phyloP scores from a whole-genome alignment of 768 basidiomycete species.

The Macrolepiota albuminosa region DNA sequence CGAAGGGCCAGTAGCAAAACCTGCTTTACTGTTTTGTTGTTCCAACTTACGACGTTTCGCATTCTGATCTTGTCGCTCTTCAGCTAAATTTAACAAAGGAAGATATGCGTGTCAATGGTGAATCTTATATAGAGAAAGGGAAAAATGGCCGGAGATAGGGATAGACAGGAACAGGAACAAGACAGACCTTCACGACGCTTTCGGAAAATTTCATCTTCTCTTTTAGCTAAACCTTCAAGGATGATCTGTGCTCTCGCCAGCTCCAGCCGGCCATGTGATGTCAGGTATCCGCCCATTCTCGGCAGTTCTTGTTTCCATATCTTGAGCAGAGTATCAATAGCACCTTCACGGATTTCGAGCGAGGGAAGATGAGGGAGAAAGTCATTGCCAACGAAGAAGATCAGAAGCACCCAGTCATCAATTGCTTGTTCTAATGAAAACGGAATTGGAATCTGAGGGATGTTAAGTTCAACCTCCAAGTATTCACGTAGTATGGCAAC shows the following conservation, averaged over 20 bases:
- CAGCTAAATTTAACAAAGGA: constrained; percentile 53
- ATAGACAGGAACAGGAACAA: constrained; percentile 15
- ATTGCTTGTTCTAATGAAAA: constrained; percentile 96
- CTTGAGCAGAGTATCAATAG: constrained; percentile 92
- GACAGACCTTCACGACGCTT: constrained; percentile 85
- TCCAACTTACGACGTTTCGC: constrained; percentile 81
- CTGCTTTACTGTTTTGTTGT: constrained; percentile 37
- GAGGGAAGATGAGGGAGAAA: constrained; percentile 97
- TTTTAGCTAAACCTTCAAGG: constrained; percentile 87
- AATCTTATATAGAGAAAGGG: constrained; percentile 16
- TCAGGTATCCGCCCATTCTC: constrained; percentile 96
- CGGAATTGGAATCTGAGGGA: constrained; percentile 70
- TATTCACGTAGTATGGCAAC: constrained; percentile 95
- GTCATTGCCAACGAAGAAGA: constrained; percentile 99
- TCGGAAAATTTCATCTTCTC: constrained; percentile 95
- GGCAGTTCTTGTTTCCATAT: constrained; percentile 95
- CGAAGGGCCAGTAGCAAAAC: constrained; percentile 41
- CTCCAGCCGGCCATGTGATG: constrained; percentile 87
- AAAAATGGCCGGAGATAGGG: constrained; percentile 10
- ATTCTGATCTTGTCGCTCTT: constrained; percentile 90
- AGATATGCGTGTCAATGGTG: constrained; percentile 22
- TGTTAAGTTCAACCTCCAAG: constrained; percentile 91
- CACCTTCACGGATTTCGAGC: constrained; percentile 98
- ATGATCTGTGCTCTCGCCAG: constrained; percentile 88
- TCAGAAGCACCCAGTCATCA: constrained; percentile 99